Base-by-base conservation (phyloP, 345 rosid genomes). In the Nasturtium officinale region DNA sequence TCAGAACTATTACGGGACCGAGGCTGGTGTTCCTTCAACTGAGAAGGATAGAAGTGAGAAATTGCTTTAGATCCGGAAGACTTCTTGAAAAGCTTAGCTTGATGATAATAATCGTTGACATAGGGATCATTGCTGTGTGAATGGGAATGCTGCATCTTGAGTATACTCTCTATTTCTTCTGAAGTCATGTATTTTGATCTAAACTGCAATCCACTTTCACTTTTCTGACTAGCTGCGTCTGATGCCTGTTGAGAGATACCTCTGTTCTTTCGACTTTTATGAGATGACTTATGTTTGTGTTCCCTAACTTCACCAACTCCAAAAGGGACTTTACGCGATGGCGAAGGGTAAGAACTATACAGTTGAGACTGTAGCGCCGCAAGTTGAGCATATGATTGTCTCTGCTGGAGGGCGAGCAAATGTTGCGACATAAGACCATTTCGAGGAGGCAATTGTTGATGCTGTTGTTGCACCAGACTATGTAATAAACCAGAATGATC, bases 121-220 rank as follows among this genome's bases (percentile, higher is more conserved):
- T 96, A 96, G 2, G 92, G 94, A 72, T 96, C 99, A 74, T 77
- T 96, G 83, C 89, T 81, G 79, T 96, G 99, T 4, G 90, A 84
- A 30, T 96, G 81, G 17, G 92, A 86, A 77, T 88, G 98, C 91
- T 96, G 99, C 94, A 96, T 90, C 80, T 89, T 96, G 65, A 96
- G 86, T 58, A 96, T 87, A 77, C 92, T 87, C 82, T 91, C 99
- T 9, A 96, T 91, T 77, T 96, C 99, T 72, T 96, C 97, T 52
- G 90, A 74, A 46, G 92, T 87, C 99, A 96, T 96, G 81, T 96
- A 79, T 79, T 90, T 96, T 73, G 99, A 96, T 68, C 91, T 84
- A 73, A 89, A 85, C 26, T 90, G 97, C 75, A 85, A 79, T 29
- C 89, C 89, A 65, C 84, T 80, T 42, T 92, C 99, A 80, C 90